A percentile compares a stretch with the other conserved stretches of the same genome.
phyloP scores from a whole-genome alignment of 495 filamentous ascomycete species.

The Pseudotulostoma volvatum region DNA sequence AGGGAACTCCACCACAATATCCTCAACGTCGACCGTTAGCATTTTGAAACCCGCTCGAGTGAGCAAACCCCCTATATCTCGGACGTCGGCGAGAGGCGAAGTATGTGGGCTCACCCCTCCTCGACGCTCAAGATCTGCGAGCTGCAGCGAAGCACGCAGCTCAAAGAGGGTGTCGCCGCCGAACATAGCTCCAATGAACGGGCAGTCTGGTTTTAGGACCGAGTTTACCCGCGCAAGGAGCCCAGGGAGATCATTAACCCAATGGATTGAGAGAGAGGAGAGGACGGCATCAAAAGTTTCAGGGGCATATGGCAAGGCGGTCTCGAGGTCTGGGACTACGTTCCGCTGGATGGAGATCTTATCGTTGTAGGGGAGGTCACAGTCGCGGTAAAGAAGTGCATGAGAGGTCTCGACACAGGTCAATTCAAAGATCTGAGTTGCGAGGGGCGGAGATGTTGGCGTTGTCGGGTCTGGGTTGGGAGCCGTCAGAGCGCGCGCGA shows the following conservation, averaged over 20 bases:
- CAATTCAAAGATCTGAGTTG: constrained; percentile 49
- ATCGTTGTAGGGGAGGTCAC: constrained; percentile 55
- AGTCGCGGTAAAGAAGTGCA: constrained; percentile 68
- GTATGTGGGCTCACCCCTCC: constrained; percentile 80
- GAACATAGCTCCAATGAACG: constrained; percentile 91
- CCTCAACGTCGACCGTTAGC: constrained; percentile 92
- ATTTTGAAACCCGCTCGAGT: constrained; percentile 83
- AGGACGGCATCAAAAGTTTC: constrained; percentile 77
- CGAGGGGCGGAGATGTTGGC: constrained; percentile 42
- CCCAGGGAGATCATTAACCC: constrained; percentile 91
- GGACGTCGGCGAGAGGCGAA: constrained; percentile 79
- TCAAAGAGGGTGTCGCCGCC: constrained; percentile 92
- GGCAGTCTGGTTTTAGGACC: constrained; percentile 74
- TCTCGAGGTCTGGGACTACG: constrained; percentile 48
- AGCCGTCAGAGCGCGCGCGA: constrained; percentile 62
- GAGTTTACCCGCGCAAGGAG: constrained; percentile 64
- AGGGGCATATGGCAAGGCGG: constrained; percentile 54
- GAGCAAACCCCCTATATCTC: constrained; percentile 78
- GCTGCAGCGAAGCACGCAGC: constrained; percentile 81
- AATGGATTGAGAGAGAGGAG: constrained; percentile 77
- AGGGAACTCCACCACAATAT: constrained; percentile 93
- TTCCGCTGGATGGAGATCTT: constrained; percentile 53
- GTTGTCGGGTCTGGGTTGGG: constrained; percentile 40
- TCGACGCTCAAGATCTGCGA: constrained; percentile 74
- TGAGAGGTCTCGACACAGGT: constrained; percentile 68